Evolutionary conservation across 1,139 yeast species (phyloP).

Genomic region (Suhomyces coccinellae): DNA sequence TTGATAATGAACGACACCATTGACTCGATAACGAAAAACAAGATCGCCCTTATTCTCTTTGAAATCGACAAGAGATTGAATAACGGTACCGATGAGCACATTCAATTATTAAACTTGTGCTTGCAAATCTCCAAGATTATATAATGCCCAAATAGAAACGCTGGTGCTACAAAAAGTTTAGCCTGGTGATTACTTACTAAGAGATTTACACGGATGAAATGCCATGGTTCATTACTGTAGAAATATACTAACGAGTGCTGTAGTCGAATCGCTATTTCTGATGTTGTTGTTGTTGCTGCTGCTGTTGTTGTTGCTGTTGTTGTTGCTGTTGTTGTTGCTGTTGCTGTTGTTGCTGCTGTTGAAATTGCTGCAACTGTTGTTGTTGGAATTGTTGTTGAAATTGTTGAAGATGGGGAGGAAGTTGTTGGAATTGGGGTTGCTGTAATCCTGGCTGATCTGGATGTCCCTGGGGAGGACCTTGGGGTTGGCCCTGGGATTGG

Average conservation of each 20-base stretch:
- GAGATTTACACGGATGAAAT: neutral
- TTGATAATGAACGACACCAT: constrained; percentile 60
- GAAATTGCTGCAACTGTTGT: constrained; percentile 9
- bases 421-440: constrained; percentile 9
- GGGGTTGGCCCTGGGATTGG: constrained; percentile 15
- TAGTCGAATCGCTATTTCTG: constrained; percentile 11
- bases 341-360: constrained; percentile 7
- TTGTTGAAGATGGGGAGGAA: constrained; percentile 13
- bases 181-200: neutral
- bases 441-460: constrained; percentile 2
- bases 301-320: constrained; percentile 14
- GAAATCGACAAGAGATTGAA: constrained; percentile 73
- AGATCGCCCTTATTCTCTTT: constrained; percentile 63
- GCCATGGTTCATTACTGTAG: neutral
- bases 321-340: constrained; percentile 10
- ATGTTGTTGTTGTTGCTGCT: constrained; percentile 18
- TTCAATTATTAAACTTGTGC: constrained; percentile 74
- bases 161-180: neutral
- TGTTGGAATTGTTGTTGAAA: constrained; percentile 14
- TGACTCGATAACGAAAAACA: constrained; percentile 58
- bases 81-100: constrained; percentile 89
- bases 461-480: constrained; percentile 12
- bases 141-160: neutral
- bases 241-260: neutral
- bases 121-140: constrained; percentile 51